Percentiles rank a stretch among this genome's conserved stretches.
Evolutionary conservation across 495 filamentous ascomycete genomes (phyloP).

Genomic region (Hypoxylon fragiforme): DNA sequence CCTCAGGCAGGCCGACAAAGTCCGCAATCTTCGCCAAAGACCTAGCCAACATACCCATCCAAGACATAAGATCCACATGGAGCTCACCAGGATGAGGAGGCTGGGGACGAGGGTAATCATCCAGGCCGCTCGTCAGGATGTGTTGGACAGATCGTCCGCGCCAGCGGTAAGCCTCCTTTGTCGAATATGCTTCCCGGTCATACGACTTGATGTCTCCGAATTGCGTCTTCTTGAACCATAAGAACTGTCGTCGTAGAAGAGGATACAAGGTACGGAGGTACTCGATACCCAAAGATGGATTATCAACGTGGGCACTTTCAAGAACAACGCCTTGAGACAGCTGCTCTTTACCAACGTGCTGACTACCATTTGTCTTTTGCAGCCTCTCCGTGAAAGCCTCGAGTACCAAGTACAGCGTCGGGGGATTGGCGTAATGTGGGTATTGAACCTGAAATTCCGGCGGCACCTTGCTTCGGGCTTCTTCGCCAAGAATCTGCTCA

Average conservation of each 20-base stretch:
- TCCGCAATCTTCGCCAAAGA: slow-evolving; percentile 76
- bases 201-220: slow-evolving; percentile 86
- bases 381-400: slow-evolving; percentile 81
- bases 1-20: slow-evolving; percentile 70
- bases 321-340: slow-evolving; percentile 42
- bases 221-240: slow-evolving; percentile 94
- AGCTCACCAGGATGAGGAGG: slow-evolving; percentile 98
- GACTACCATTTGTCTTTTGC: slow-evolving; percentile 44
- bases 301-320: slow-evolving; percentile 64
- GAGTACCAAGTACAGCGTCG: slow-evolving; percentile 90
- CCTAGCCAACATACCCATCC: slow-evolving; percentile 94
- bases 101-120: slow-evolving; percentile 93
- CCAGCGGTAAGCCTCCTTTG: slow-evolving; percentile 93
- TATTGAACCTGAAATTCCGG: slow-evolving; percentile 95
- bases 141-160: slow-evolving; percentile 85
- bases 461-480: slow-evolving; percentile 95
- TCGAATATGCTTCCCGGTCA: slow-evolving; percentile 82
- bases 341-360: slow-evolving; percentile 34
- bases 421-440: slow-evolving; percentile 96
- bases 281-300: slow-evolving; percentile 66
- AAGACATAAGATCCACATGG: slow-evolving; percentile 91
- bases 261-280: slow-evolving; percentile 86
- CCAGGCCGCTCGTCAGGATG: slow-evolving; percentile 88
- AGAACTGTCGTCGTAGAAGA: slow-evolving; percentile 86
- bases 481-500: slow-evolving; percentile 93